Evolutionary conservation across 2,329 filamentous ascomycete genomes (phyloP), one percentile per base, ranked within the genome.

Genomic region (Botrytis pseudocinerea): DNA sequence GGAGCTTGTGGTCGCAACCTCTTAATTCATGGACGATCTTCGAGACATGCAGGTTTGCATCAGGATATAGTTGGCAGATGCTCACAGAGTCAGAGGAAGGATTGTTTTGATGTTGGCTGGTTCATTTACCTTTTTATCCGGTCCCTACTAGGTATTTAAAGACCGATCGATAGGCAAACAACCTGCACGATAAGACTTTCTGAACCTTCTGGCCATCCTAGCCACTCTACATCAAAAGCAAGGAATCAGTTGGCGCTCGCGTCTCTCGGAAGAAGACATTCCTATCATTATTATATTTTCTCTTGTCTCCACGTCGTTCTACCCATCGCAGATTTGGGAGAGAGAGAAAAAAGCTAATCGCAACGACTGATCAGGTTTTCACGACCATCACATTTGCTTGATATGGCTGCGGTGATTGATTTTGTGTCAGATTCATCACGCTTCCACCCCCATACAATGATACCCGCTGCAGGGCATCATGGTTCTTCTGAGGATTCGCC

Each of bases 381-480:
- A 70, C 73, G 60, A 70, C 74, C 61, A 73, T 71, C 65, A 75
- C 72, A 75, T 71, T 48, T 51, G 76, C 71, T 75, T 80, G 78
- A 81, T 84, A 91, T 91, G 89, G 89, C 88, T 80, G 85, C 88
- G 83, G 82, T 90, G 83, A 87, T 90, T 82, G 93, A 95, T 85
- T 90, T 90, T 85, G 89, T 90, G 83, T 88, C 92, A 82, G 90
- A 93, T 84, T 86, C 90, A 78, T 87, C 89, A 79, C 88, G 90
- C 83, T 91, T 92, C 83, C 89, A 79, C 63, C 60, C 57, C 69
- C 78, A 76, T 85, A 89, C 87, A 84, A 92, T 90, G 87, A 92
- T 93, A 85, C 83, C 84, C 74, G 76, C 82, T 82, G 76, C 84
- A 76, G 84, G 84, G 76, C 70, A 72, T 68, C 84, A 79, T 75